Evolutionary conservation across 139 green algal genomes (phyloP), one percentile per base, ranked within the genome.

Genomic region (Micractinium sp.): DNA sequence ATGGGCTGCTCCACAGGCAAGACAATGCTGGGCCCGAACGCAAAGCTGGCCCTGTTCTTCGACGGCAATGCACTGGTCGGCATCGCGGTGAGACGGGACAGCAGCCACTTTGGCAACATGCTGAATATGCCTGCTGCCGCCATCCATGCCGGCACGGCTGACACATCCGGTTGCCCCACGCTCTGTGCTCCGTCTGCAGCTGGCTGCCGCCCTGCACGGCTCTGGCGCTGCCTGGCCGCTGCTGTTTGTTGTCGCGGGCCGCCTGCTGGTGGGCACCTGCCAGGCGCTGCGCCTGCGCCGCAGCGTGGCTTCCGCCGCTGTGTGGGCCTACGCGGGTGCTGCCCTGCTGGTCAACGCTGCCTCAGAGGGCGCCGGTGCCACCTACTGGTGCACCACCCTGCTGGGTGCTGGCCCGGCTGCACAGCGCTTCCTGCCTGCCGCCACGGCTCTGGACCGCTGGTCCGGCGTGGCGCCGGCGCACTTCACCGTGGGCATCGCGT

Each of bases 131-230:
- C 47, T 5, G 47, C 47, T n/a, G n/a, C n/a, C n/a, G n/a, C n/a
- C n/a, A n/a, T n/a, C n/a, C n/a, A n/a, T n/a, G n/a, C n/a, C n/a
- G n/a, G n/a, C n/a, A n/a, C n/a, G n/a, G 47, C 9, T 9, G 9
- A 56, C 47, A 56, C 47, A 56, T 9, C 5, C 47, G 7, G 47
- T 56, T 9, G 47, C 47, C 47, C 47, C 47, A 56, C 47, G 47
- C 47, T 56, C 47, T n/a, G 47, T 56, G 47, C 9, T 5, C 47
- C 47, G 7, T 56, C 47, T 9, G 47, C 47, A 56, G 47, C 73
- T 88, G 13, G 85, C 47, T 9, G 27, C 73, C 33, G 41, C 27
- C 2, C n/a, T 82, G 71, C 85, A 88, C 33, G 85, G 85, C 71
- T 39, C 20, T 7, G 53, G 22, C 20, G 85, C 85, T 1, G 71